Evolutionary conservation across 352 stramenopile genomes (phyloP).

Genomic region (Phytophthora cajani): DNA sequence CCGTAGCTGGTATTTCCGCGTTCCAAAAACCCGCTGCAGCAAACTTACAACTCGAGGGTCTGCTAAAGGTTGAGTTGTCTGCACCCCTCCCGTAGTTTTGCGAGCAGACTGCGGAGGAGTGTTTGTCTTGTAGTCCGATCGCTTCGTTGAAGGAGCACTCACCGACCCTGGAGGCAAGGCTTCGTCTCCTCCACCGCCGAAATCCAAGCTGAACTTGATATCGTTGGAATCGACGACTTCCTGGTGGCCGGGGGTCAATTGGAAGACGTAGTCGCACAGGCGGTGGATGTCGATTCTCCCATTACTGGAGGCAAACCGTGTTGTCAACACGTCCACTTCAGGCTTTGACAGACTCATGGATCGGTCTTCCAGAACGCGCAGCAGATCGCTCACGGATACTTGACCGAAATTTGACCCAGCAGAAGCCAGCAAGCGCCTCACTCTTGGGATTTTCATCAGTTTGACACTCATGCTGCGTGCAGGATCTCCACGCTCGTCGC

Average conservation of each 20-base stretch:
- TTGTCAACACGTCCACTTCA: constrained; percentile 43
- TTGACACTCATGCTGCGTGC: constrained; percentile 28
- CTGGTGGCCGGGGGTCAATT: constrained; percentile 23
- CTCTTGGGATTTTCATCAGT: constrained; percentile 35
- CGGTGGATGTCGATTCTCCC: constrained; percentile 44
- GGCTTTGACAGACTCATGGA: constrained; percentile 32
- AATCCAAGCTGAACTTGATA: constrained; percentile 25
- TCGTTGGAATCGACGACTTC: constrained; percentile 20
- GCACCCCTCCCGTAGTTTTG: constrained; percentile 7
- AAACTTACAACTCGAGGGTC: constrained; percentile 49
- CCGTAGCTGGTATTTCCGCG: constrained; percentile 74
- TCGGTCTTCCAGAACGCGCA: constrained; percentile 36
- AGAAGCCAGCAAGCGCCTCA: constrained; percentile 30
- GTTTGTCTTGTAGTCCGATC: constrained; percentile 2
- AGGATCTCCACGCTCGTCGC: constrained; percentile 14
- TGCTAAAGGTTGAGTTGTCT: constrained; percentile 11
- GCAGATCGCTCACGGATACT: constrained; percentile 33
- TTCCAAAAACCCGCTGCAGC: constrained; percentile 61
- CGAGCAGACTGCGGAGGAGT: constrained; percentile 16
- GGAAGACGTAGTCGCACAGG: constrained; percentile 50
- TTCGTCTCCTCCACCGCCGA: constrained; percentile 22
- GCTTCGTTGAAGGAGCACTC: constrained; percentile 16
- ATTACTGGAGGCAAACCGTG: constrained; percentile 32
- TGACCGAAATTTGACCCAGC: constrained; percentile 15
- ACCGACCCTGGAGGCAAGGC: constrained; percentile 17